phyloP scores from a whole-genome alignment of 1,139 yeast genomes.

The Scheffersomyces titani region DNA sequence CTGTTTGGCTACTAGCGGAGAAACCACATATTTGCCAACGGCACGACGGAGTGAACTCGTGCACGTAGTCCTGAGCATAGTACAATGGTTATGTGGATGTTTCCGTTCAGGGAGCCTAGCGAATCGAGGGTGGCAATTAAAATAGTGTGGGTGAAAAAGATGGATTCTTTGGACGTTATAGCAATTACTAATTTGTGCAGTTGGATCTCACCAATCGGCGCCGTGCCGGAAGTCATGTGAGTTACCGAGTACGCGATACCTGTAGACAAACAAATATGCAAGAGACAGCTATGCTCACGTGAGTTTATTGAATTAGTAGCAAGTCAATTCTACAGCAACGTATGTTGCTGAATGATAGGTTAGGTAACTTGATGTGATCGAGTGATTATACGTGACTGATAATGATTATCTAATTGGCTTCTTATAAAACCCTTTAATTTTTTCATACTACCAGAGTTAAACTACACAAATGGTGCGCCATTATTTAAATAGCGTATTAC shows the following conservation, averaged over 20 bases:
- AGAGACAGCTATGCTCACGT: neutral
- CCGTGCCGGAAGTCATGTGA: conserved; percentile 10
- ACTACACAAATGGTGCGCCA: too few relatives aligned
- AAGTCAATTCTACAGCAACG: too few relatives aligned
- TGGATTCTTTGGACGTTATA: neutral
- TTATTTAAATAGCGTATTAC: too few relatives aligned
- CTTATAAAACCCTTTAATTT: too few relatives aligned
- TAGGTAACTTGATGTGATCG: too few relatives aligned
- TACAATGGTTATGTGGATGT: neutral
- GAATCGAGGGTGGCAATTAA: neutral
- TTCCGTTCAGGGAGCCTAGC: neutral
- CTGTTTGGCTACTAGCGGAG: neutral
- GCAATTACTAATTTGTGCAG: conserved; percentile 5
- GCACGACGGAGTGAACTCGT: neutral
- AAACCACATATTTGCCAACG: neutral
- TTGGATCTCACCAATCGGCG: conserved; percentile 8
- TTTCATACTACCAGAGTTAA: too few relatives aligned
- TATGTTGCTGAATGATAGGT: too few relatives aligned
- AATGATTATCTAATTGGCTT: too few relatives aligned
- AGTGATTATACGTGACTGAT: too few relatives aligned
- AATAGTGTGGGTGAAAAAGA: neutral
- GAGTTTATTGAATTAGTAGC: neutral
- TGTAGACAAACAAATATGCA: neutral
- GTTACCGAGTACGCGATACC: neutral
- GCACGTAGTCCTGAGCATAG: neutral